Evolutionary conservation across 2,329 filamentous ascomycete genomes (phyloP), one percentile per base, ranked within the genome.

Genomic region (Aureobasidium zeae): DNA sequence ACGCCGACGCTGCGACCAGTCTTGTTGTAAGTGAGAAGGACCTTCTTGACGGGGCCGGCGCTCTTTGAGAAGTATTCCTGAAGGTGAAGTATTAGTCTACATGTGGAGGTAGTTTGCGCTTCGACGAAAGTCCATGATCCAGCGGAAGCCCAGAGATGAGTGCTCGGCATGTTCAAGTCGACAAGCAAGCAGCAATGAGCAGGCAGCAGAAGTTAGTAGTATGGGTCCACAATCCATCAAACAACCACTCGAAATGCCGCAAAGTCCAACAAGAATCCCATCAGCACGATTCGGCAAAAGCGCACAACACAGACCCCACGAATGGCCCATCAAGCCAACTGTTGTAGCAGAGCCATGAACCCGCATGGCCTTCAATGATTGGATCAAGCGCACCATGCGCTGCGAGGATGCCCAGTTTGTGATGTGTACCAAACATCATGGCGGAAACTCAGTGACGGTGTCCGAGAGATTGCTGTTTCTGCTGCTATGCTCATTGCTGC

Each of bases 11-110:
- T 95, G 55, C 81, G 77, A 52, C 89, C 89, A 61, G 85, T 86
- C 52, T 89, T 86, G 57, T 89, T 91, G 68, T 98, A 98, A 39
- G 85, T 86, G 57, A 98, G 73, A 55, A 91, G 81, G 52, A 93
- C 86, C 66, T 77, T 83, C 76, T 93, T 95, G 67, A 96, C 85
- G 51, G 83, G 77, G 55, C 88, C 89, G 63, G 94, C 79, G 57
- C 85, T 83, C 61, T 86, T 82, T 60, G 74, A 69, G 66, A 98
- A 96, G 68, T 96, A 98, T 71, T 98, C 91, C 91, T 98, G 86
- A 41, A 43, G 39, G 66, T 53, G 60, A 59, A 63, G 70, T 66
- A 80, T 86, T 78, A 86, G 83, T 84, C 59, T 61, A 68, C 47
- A 45, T 47, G 30, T 46, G 45, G 45, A 29, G 38, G 32, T 12